Percentiles rank a stretch among this genome's conserved stretches.
Conservation (phyloP, 2,329 filamentous ascomycete genomes). For the Chrysosporium keratinophilum region DNA sequence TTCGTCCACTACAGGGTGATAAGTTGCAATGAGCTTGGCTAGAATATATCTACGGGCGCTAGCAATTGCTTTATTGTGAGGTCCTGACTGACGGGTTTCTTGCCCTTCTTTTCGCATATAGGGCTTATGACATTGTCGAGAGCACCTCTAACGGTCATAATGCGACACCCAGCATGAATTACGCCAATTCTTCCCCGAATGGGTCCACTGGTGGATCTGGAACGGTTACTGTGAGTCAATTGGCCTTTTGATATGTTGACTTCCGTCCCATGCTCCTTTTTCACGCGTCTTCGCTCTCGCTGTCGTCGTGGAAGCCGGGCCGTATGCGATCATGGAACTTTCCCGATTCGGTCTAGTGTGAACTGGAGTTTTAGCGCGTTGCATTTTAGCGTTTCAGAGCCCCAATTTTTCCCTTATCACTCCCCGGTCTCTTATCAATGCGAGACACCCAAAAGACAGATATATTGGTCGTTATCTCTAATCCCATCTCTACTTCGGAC, state of each 20-base stretch:
- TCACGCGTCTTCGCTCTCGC: slow-evolving; percentile 16
- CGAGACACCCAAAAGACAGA: neutral
- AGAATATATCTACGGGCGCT: neutral
- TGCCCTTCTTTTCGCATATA: slow-evolving; percentile 19
- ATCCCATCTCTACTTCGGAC: slow-evolving; percentile 18
- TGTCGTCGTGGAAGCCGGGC: slow-evolving; percentile 1
- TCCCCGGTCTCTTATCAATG: slow-evolving; percentile 21
- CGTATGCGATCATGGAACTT: neutral
- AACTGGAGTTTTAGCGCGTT: neutral
- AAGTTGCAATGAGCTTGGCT: slow-evolving; percentile 9
- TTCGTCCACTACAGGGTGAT: slow-evolving; percentile 26
- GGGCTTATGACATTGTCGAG: slow-evolving; percentile 13
- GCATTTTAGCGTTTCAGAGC: slow-evolving; percentile 7
- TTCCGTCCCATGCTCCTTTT: slow-evolving; percentile 10
- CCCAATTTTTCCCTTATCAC: slow-evolving; percentile 38
- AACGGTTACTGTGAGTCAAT: slow-evolving; percentile 35
- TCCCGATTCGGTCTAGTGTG: slow-evolving; percentile 7
- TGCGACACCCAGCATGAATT: slow-evolving; percentile 47
- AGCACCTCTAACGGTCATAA: slow-evolving; percentile 28
- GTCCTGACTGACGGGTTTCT: slow-evolving; percentile 6
- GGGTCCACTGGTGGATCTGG: slow-evolving; percentile 55
- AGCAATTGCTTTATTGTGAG: neutral
- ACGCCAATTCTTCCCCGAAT: slow-evolving; percentile 54
- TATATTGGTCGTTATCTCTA: slow-evolving; percentile 21
- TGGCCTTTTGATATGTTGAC: neutral